These are phyloP conservation scores for Achlya hypogyna DNA, from an alignment of 352 stramenopile genomes.

Conservation along the genomic window DNA sequence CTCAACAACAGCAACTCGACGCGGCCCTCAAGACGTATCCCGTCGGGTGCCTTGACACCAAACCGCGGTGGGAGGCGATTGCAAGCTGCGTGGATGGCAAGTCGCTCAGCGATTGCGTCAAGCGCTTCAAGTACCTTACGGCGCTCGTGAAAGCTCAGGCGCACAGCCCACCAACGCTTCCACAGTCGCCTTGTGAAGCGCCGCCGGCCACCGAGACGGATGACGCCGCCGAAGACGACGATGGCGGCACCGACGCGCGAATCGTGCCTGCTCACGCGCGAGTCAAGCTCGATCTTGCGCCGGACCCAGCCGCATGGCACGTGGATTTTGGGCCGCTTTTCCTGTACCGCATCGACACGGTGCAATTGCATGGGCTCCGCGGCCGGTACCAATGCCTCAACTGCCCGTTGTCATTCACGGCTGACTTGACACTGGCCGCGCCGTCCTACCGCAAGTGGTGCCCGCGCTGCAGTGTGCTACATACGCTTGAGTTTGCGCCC, in stretches of 20 bases:
- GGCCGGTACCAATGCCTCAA: constrained; percentile 63
- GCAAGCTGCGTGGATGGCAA: constrained; percentile 51
- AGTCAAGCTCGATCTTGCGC: constrained; percentile 44
- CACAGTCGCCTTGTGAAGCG: not conserved
- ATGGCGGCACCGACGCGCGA: constrained; percentile 26
- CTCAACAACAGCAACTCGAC: constrained; percentile 58
- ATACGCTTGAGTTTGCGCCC: constrained; percentile 51
- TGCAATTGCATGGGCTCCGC: constrained; percentile 49
- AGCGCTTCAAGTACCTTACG: constrained; percentile 62
- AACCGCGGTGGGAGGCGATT: constrained; percentile 55
- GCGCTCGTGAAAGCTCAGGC: constrained; percentile 27
- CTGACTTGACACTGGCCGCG: constrained; percentile 35
- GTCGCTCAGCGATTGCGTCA: constrained; percentile 73
- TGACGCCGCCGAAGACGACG: constrained; percentile 15
- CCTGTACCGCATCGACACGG: constrained; percentile 65
- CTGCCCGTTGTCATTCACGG: constrained; percentile 67
- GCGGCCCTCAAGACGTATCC: constrained; percentile 59
- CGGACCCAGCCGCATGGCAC: constrained; percentile 37
- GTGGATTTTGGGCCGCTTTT: constrained; percentile 63
- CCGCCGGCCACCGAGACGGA: not conserved
- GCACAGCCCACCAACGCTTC: not conserved
- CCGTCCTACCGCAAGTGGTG: constrained; percentile 63
- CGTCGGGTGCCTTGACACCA: constrained; percentile 52
- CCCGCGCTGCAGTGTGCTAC: constrained; percentile 61
- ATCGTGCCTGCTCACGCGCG: constrained; percentile 45